These are phyloP conservation scores for Leccinum pachyderme DNA, from an alignment of 1,284 basidiomycete genomes.

Conservation along the genomic window DNA sequence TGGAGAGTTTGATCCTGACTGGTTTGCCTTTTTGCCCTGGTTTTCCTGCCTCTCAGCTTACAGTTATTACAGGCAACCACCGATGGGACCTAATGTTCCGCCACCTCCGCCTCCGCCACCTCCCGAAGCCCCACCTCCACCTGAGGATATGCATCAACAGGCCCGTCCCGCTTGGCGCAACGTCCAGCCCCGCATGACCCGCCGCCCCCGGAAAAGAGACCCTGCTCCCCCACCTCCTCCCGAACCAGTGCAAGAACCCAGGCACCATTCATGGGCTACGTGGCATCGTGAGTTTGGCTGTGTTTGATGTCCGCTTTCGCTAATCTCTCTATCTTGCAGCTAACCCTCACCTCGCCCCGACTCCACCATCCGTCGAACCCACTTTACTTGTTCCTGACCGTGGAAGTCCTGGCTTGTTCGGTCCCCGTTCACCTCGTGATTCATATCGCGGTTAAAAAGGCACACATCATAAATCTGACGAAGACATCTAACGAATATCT, in stretches of 20 bases:
- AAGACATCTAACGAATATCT: slow-evolving; percentile 17
- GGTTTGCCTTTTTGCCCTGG: slow-evolving; percentile 40
- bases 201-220: slow-evolving; percentile 41
- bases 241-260: slow-evolving; percentile 36
- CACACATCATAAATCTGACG: slow-evolving; percentile 7
- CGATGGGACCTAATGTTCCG: slow-evolving; percentile 36
- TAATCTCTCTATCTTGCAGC: slow-evolving; percentile 35
- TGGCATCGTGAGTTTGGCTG: slow-evolving; percentile 61
- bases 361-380: slow-evolving; percentile 49
- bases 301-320: slow-evolving; percentile 9
- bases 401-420: slow-evolving; percentile 61
- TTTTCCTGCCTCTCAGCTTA: background rate
- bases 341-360: slow-evolving; percentile 45
- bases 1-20: slow-evolving; percentile 72
- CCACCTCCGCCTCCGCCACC: slow-evolving; percentile 43
- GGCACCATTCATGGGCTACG: slow-evolving; percentile 54
- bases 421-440: slow-evolving; percentile 53
- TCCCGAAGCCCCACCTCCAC: slow-evolving; percentile 39
- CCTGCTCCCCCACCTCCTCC: slow-evolving; percentile 26
- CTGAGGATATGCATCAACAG: slow-evolving; percentile 37
- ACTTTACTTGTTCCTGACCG: slow-evolving; percentile 54
- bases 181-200: slow-evolving; percentile 39
- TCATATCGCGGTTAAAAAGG: slow-evolving; percentile 29
- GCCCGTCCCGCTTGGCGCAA: slow-evolving; percentile 59
- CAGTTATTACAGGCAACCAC: slow-evolving; percentile 44